Percentiles rank a stretch among this genome's conserved stretches.
phyloP scores from a whole-genome alignment of 176 grass and related monocot species.

The Musa troglodytarum region DNA sequence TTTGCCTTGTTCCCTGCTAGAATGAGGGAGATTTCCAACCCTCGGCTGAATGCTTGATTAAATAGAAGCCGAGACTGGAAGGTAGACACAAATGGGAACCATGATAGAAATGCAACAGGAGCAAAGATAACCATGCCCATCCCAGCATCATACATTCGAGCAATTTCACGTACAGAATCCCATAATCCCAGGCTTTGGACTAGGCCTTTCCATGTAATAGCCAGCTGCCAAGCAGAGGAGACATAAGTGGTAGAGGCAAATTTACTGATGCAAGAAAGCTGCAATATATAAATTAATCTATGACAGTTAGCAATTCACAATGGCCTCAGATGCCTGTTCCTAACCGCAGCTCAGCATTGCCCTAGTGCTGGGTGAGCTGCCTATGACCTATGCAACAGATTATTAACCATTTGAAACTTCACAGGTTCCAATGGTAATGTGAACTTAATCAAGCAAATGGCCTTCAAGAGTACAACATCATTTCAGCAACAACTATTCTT shows the following conservation, averaged over 20 bases:
- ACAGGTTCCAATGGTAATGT: no score
- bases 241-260: not conserved
- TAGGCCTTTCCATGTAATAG: conserved; percentile 46
- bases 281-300: not conserved
- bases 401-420: no score
- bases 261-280: not conserved
- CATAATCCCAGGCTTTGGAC: conserved; percentile 35
- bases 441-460: no score
- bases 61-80: conserved; percentile 87
- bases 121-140: conserved; percentile 83
- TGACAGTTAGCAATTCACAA: not conserved
- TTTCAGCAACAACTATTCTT: no score
- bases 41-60: conserved; percentile 91
- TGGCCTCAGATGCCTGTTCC: not conserved
- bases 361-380: no score
- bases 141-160: conserved; percentile 80
- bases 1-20: conserved; percentile 96
- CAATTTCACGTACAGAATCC: conserved; percentile 77
- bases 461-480: no score
- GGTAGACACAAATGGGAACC: conserved; percentile 96
- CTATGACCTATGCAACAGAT: no score
- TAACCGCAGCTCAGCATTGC: no score
- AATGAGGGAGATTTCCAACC: conserved; percentile 90
- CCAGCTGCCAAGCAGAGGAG: conserved; percentile 37
- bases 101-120: conserved; percentile 77